Evolutionary conservation across 164 flowering plant genomes (phyloP), one percentile per base, ranked within the genome.

Genomic region (Malania oleifera): DNA sequence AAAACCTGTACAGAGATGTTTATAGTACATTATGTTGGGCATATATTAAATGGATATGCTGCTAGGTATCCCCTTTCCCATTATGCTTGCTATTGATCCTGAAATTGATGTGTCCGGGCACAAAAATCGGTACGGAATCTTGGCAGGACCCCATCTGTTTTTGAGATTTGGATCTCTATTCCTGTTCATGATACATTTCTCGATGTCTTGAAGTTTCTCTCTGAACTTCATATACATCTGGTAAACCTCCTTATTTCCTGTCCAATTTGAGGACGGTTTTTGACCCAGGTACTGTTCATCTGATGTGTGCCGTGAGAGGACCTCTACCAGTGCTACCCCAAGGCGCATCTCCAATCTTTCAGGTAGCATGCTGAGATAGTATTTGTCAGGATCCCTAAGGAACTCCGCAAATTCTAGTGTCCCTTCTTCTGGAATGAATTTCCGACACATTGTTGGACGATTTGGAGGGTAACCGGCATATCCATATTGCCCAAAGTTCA

Each of bases 241-340:
- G 12, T 57, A 51, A 24, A 75, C 68, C 44, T 66, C 78, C 39
- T 22, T 51, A 35, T 75, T 73, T 14, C 60, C 65, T 0, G 75
- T 83, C 86, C 92, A 86, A 1, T 71, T 73, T 9, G 50, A 37
- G 28, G 69, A 49, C 4, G 69, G 57, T 41, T 77, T 70, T 69
- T 78, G 82, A 0, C 92, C 92, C 49, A 83, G 61, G 60, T 77
- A 83, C 22, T 63, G 69, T 68, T 86, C 89, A 38, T 81, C 89
- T 0, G 81, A 63, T 17, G 74, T 59, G 62, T 81, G 89, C 38
- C 60, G 68, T 0, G 87, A 86, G 9, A 83, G 65, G 19, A 81
- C 69, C 54, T 80, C 82, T 2, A 70, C 51, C 14, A 77, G 9
- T 23, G 72, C 65, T 15, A 64, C 48, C 3, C 53, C 29, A 9